Base-by-base conservation (phyloP, 2,329 filamentous ascomycete genomes). In the Trichoderma aggressivum region DNA sequence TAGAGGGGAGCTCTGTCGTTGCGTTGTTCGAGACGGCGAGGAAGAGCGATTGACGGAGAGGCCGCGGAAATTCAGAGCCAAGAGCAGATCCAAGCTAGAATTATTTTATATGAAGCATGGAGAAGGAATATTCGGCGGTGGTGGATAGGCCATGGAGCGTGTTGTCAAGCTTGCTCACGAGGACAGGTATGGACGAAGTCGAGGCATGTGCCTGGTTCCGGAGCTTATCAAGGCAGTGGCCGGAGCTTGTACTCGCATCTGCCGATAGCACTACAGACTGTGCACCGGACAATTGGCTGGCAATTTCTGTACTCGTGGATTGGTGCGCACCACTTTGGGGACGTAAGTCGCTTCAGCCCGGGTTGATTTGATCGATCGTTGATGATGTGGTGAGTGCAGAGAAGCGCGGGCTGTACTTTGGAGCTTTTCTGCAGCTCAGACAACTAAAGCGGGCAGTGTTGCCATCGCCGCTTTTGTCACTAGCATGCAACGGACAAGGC, bases 201-300 rank as follows among this genome's bases (percentile, higher is more conserved):
- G 47, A 53, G 61, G 71, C 71, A 72, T 72, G 71, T 70, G 71
- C 59, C 18, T 59, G 56, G 3, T 63, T 59, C 24, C 53, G 60
- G 32, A 53, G 58, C 36, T 69, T 60, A 70, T 64, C 50, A 11
- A 47, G 53, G 30, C 50, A 70, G 30, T 39, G 32, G 10, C 21
- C n/a, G 28, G 53, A 16, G 18, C 53, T 18, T 56, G 43, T 56
- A 28, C 18, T 26, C 8, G 32, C 58, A 47, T 62, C 60, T 47
- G 3, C 26, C 53, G 53, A 18, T 24, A 34, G 47, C 47, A 53
- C 47, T 24, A 12, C 21, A 24, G 47, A 53, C 28, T 21, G 8
- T 58, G 28, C 28, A 58, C 55, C 3, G 18, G 18, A 5, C 28
- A 58, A 32, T 32, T 21, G 26, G 14, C 4, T 18, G 56, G 18